Percentiles rank a stretch among this genome's conserved stretches.
These are phyloP conservation scores for Pisolithus sp. DNA, from an alignment of 768 basidiomycete species.

Conservation along the genomic window DNA sequence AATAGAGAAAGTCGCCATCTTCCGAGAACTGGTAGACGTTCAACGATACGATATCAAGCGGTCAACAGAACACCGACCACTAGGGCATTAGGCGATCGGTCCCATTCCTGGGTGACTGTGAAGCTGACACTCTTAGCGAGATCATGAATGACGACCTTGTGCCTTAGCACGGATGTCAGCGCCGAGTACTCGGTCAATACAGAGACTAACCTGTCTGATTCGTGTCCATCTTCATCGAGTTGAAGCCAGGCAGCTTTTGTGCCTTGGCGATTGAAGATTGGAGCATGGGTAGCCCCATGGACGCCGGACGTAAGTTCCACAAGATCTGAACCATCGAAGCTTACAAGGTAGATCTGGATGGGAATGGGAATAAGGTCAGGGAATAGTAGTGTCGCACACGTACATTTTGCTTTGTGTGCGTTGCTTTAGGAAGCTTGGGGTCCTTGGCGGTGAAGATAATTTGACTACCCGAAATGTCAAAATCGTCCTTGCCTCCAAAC, in stretches of 20 bases:
- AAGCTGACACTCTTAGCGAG: constrained; percentile 58
- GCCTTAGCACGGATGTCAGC: constrained; percentile 32
- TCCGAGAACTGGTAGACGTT: constrained; percentile 55
- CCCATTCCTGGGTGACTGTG: constrained; percentile 79
- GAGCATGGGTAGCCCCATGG: constrained; percentile 77
- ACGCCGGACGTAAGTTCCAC: constrained; percentile 73
- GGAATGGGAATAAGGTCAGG: not conserved
- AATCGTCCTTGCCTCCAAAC: constrained; percentile 80
- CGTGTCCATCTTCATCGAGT: constrained; percentile 82
- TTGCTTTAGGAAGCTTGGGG: constrained; percentile 64
- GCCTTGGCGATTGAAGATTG: constrained; percentile 61
- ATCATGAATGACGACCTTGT: constrained; percentile 77
- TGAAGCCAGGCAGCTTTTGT: constrained; percentile 84
- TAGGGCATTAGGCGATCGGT: constrained; percentile 53
- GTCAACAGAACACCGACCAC: constrained; percentile 5
- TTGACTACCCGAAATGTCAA: constrained; percentile 60
- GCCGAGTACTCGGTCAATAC: not conserved
- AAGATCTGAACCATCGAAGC: constrained; percentile 47
- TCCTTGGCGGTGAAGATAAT: constrained; percentile 87
- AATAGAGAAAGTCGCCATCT: constrained; percentile 61
- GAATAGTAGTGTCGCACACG: not conserved
- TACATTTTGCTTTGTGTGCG: constrained; percentile 89
- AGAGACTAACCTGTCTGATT: constrained; percentile 62
- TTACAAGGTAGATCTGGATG: constrained; percentile 64
- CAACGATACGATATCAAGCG: not conserved